Evolutionary conservation across 345 rosid genomes (phyloP).

Genomic region (Euphorbia pulcherrima): DNA sequence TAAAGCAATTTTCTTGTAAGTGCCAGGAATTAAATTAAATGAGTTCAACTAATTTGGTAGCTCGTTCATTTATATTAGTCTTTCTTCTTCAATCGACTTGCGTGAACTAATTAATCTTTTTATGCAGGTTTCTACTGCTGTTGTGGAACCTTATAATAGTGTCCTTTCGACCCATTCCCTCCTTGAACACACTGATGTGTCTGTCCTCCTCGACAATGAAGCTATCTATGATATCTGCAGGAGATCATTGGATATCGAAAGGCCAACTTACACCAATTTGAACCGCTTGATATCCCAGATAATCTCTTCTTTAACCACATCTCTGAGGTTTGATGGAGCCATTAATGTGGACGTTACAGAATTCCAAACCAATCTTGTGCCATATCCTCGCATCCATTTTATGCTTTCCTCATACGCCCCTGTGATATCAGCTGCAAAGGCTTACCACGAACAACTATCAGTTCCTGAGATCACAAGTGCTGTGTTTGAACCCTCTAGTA

Average conservation of each 20-base stretch:
- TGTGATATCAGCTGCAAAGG: constrained; percentile 72
- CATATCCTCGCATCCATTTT: constrained; percentile 81
- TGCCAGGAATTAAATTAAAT: not conserved
- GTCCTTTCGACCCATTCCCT: constrained; percentile 82
- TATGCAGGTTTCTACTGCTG: constrained; percentile 74
- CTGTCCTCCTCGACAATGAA: constrained; percentile 75
- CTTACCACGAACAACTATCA: constrained; percentile 73
- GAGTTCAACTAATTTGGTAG: not conserved
- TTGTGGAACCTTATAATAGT: constrained; percentile 81
- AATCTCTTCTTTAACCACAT: constrained; percentile 71
- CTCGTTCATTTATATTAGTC: not conserved
- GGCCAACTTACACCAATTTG: constrained; percentile 70
- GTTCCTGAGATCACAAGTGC: constrained; percentile 74
- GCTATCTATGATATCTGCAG: constrained; percentile 82
- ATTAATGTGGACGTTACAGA: constrained; percentile 75
- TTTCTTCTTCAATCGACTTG: not conserved
- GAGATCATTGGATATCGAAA: constrained; percentile 69
- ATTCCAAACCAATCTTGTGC: constrained; percentile 80
- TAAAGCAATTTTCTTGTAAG: not conserved
- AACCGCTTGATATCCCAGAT: constrained; percentile 73
- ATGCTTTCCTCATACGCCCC: constrained; percentile 87
- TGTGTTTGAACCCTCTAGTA: constrained; percentile 73
- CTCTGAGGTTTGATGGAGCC: constrained; percentile 82
- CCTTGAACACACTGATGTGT: constrained; percentile 77
- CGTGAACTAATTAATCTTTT: not conserved